Conservation (phyloP, 345 rosid genomes). For the Melaleuca alternifolia region DNA sequence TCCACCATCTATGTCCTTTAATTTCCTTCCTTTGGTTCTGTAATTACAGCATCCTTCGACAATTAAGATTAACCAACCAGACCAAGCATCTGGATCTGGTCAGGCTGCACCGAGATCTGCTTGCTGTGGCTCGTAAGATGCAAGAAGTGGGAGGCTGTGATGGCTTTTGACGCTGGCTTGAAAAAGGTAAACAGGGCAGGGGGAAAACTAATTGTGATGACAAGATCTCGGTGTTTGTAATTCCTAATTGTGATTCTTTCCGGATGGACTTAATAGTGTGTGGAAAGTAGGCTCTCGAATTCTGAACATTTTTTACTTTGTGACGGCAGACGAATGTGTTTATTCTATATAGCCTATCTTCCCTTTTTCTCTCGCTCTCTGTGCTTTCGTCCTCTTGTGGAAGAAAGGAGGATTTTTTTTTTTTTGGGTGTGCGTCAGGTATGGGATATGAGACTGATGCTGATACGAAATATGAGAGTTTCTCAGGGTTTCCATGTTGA, state of each 20-base stretch:
- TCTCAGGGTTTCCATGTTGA: neutral
- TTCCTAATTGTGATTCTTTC: neutral
- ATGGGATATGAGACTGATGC: neutral
- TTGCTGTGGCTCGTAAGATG: slow-evolving; percentile 52
- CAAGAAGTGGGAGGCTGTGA: neutral
- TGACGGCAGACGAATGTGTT: neutral
- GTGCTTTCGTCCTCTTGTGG: neutral
- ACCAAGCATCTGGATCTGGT: slow-evolving; percentile 48
- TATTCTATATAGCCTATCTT: neutral
- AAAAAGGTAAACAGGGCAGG: neutral
- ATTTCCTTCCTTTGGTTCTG: neutral
- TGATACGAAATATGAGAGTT: neutral
- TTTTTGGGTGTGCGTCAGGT: neutral
- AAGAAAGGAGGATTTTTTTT: neutral
- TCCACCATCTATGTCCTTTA: neutral
- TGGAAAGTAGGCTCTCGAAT: neutral
- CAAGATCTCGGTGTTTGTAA: neutral
- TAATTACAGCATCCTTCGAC: slow-evolving; percentile 49
- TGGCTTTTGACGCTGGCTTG: neutral
- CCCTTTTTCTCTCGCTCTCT: neutral
- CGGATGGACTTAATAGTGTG: neutral
- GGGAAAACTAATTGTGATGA: neutral
- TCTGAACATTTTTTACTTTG: neutral
- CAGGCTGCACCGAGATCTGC: slow-evolving; percentile 67
- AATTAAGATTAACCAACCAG: slow-evolving; percentile 61